phyloP scores from a whole-genome alignment of 139 green algal species.

The Volvox reticuliferus region DNA sequence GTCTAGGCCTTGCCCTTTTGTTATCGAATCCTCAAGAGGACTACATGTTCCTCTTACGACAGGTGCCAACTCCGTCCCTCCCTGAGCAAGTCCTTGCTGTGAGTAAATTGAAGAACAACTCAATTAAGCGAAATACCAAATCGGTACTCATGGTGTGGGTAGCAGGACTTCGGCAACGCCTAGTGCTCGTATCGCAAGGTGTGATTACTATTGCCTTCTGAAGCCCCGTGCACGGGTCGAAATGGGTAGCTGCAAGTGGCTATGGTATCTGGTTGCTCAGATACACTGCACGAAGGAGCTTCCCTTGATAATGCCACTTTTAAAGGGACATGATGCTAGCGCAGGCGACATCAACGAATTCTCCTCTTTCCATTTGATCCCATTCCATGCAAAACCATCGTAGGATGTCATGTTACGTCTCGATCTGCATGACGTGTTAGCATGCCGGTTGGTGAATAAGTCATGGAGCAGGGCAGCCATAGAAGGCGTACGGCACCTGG shows the following conservation, averaged over 20 bases:
- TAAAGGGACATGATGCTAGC: too few species aligned
- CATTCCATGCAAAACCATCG: neutral
- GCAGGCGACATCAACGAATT: too few species aligned
- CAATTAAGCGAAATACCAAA: neutral
- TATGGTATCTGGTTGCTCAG: too few species aligned
- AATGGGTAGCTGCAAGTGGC: too few species aligned
- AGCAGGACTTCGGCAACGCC: too few species aligned
- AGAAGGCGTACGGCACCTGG: neutral
- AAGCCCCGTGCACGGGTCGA: too few species aligned
- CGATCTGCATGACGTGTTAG: neutral
- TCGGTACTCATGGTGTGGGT: too few species aligned
- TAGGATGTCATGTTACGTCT: conserved; percentile 1
- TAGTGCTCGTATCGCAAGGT: too few species aligned
- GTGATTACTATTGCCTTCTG: too few species aligned
- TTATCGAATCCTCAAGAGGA: neutral
- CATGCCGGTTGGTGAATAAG: conserved; percentile 19
- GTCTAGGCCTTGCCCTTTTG: neutral
- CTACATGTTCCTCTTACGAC: neutral
- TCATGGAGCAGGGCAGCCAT: conserved; percentile 1
- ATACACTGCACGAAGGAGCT: too few species aligned
- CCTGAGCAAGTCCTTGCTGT: neutral
- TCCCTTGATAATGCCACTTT: too few species aligned
- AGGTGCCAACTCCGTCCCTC: neutral
- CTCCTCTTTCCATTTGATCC: neutral
- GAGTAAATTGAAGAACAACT: neutral